Evolutionary conservation across 2,329 filamentous ascomycete genomes (phyloP).

Genomic region (Teratosphaeria zuluensis): DNA sequence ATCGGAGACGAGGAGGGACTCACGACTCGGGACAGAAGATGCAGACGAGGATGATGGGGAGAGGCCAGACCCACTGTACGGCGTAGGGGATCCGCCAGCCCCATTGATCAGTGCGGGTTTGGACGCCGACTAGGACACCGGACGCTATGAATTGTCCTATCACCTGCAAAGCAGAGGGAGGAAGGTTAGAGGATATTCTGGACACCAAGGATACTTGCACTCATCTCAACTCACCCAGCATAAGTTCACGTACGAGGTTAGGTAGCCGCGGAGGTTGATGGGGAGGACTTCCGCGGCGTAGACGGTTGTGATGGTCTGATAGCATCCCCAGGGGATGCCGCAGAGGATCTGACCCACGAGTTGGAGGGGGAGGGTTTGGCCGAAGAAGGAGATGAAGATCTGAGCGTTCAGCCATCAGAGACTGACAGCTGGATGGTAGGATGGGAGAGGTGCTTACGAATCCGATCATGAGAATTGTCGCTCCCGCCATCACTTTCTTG

Average conservation of each 20-base stretch:
- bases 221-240: constrained; percentile 33
- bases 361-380: constrained; percentile 32
- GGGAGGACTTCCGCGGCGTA: constrained; percentile 51
- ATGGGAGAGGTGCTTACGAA: constrained; percentile 49
- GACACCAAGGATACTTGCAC: too few species aligned
- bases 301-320: constrained; percentile 52
- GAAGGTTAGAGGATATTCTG: too few species aligned
- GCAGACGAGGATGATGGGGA: constrained; percentile 21
- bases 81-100: constrained; percentile 31
- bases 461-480: constrained; percentile 32
- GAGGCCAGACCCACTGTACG: constrained; percentile 30
- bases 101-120: constrained; percentile 21
- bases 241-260: constrained; percentile 50
- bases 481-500: constrained; percentile 45
- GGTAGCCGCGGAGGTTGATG: constrained; percentile 43
- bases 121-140: constrained; percentile 17
- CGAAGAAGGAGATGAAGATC: constrained; percentile 46
- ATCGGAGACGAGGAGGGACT: too few species aligned
- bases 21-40: constrained; percentile 15
- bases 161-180: constrained; percentile 23
- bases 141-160: constrained; percentile 48
- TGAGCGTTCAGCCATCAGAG: constrained; percentile 36
- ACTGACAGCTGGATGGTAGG: constrained; percentile 24
- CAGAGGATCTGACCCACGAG: constrained; percentile 47
- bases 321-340: constrained; percentile 53